Percentiles rank a stretch among this genome's conserved stretches.
Evolutionary conservation across 2,329 filamentous ascomycete genomes (phyloP).

Genomic region (Sarocladiaceae sp.): DNA sequence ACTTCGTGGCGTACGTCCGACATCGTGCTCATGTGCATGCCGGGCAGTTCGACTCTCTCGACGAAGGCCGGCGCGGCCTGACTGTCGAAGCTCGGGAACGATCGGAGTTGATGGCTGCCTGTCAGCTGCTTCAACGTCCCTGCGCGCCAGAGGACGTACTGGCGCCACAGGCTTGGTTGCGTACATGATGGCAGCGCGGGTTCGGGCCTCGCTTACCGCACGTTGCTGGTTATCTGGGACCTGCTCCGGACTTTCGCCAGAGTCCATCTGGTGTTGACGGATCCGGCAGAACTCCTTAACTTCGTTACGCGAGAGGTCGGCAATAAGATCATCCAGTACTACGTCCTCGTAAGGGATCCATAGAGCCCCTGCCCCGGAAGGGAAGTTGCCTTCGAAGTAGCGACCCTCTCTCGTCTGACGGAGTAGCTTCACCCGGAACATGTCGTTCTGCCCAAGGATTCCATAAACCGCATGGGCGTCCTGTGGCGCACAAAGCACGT

Average conservation of each 20-base stretch:
- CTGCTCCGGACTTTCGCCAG: constrained; percentile 42
- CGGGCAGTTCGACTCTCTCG: constrained; percentile 2
- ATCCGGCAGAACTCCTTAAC: constrained; percentile 60
- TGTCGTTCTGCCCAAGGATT: constrained; percentile 55
- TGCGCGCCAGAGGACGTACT: background rate
- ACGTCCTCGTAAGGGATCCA: constrained; percentile 61
- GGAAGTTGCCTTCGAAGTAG: constrained; percentile 53
- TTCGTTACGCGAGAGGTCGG: constrained; percentile 43
- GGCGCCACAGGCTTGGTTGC: background rate
- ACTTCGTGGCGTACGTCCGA: background rate
- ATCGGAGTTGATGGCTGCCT: constrained; percentile 15
- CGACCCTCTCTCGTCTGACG: constrained; percentile 55
- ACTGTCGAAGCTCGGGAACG: constrained; percentile 4
- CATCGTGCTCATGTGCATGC: background rate
- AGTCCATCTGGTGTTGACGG: constrained; percentile 51
- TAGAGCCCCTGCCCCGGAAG: constrained; percentile 50
- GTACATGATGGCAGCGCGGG: constrained; percentile 29
- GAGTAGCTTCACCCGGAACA: constrained; percentile 58
- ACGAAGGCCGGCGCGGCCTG: background rate
- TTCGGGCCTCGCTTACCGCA: constrained; percentile 45
- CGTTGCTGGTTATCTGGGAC: constrained; percentile 42
- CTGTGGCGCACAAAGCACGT: constrained; percentile 19
- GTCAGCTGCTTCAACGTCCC: background rate
- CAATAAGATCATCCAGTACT: constrained; percentile 49
- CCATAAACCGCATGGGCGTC: constrained; percentile 59